Conservation (phyloP, 1,284 basidiomycete genomes). For the Marasmius fiardii region DNA sequence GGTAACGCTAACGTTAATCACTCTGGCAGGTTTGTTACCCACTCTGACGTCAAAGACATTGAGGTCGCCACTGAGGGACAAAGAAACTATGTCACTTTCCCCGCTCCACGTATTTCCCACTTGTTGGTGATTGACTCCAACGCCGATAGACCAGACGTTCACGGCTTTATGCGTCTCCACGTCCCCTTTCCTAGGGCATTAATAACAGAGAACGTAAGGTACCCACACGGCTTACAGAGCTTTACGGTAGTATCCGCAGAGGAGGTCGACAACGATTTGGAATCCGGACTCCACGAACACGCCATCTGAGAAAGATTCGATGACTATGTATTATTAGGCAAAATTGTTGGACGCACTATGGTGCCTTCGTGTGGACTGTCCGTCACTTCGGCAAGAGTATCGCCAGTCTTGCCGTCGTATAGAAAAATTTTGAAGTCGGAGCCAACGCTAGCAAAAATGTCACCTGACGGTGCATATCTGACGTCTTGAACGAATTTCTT, state of each 20-base stretch:
- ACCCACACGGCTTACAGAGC: slow-evolving; percentile 60
- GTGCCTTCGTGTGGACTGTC: slow-evolving; percentile 70
- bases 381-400: slow-evolving; percentile 67
- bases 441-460: slow-evolving; percentile 86
- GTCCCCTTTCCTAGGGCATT: slow-evolving; percentile 58
- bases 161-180: slow-evolving; percentile 65
- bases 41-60: slow-evolving; percentile 82
- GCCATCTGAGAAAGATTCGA: slow-evolving; percentile 55
- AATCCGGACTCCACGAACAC: slow-evolving; percentile 75
- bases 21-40: slow-evolving; percentile 53
- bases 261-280: slow-evolving; percentile 73
- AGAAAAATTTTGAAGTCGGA: slow-evolving; percentile 89
- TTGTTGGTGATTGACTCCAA: slow-evolving; percentile 76
- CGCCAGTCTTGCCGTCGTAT: slow-evolving; percentile 91
- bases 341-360: slow-evolving; percentile 54
- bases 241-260: slow-evolving; percentile 89
- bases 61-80: slow-evolving; percentile 83
- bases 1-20: slow-evolving; percentile 50
- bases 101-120: slow-evolving; percentile 85
- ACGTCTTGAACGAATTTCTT: slow-evolving; percentile 95
- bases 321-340: background rate
- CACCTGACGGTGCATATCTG: slow-evolving; percentile 78
- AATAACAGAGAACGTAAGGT: background rate
- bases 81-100: slow-evolving; percentile 73
- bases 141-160: slow-evolving; percentile 70